Conservation (phyloP, 306 rosid genomes). For the Vigna reflexopilosa region DNA sequence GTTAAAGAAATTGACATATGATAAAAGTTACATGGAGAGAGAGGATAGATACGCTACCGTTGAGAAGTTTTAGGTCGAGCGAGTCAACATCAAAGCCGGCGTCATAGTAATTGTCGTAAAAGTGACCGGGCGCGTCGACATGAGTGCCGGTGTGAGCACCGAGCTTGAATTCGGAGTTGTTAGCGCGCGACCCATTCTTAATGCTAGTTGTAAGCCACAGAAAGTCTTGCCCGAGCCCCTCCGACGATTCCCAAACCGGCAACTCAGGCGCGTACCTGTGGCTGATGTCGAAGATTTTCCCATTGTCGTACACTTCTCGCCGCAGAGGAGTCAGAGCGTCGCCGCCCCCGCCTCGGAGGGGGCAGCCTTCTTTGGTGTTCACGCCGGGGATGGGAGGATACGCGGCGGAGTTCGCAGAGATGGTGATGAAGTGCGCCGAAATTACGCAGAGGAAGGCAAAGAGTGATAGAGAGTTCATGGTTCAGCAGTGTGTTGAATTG, state of each 20-base stretch:
- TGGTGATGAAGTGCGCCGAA: conserved; percentile 43
- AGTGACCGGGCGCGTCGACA: conserved; percentile 84
- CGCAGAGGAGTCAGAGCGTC: conserved; percentile 62
- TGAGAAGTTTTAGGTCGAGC: conserved; percentile 75
- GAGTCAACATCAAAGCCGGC: conserved; percentile 88
- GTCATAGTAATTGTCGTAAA: conserved; percentile 77
- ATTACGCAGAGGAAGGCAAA: conserved; percentile 45
- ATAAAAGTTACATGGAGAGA: not conserved
- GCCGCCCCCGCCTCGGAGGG: conserved; percentile 25
- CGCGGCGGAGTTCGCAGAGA: conserved; percentile 41
- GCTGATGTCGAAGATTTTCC: conserved; percentile 71
- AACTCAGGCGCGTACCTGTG: conserved; percentile 59
- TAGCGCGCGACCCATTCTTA: conserved; percentile 84
- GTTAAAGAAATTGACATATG: not conserved
- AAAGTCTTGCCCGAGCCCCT: conserved; percentile 70
- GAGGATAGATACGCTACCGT: conserved; percentile 52
- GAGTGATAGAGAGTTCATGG: not conserved
- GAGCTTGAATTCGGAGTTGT: conserved; percentile 64
- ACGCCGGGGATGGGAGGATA: conserved; percentile 67
- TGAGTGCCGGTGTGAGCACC: conserved; percentile 88
- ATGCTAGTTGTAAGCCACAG: conserved; percentile 73
- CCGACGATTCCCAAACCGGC: conserved; percentile 68
- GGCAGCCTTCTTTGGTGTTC: conserved; percentile 43
- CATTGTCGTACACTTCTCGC: conserved; percentile 78
- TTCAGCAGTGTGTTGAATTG: too few relatives aligned